Conservation (phyloP, 495 filamentous ascomycete genomes). For the Cenococcum geophilum region DNA sequence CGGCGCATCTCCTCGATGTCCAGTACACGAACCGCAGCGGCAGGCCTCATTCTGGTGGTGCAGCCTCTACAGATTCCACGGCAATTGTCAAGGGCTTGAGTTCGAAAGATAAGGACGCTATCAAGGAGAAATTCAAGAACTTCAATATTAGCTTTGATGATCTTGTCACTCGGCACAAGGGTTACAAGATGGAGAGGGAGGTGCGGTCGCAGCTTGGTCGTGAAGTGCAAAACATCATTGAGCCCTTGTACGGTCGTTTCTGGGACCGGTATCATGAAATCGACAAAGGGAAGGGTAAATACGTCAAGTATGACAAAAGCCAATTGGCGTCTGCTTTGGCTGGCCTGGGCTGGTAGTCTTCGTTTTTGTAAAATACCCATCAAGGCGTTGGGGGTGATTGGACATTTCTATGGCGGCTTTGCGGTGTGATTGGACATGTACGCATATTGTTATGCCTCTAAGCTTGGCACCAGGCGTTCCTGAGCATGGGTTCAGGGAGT, state of each 20-base stretch:
- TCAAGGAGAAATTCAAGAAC: constrained; percentile 89
- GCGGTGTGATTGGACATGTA: constrained; percentile 3
- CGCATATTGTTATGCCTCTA: not conserved
- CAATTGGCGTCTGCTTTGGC: constrained; percentile 35
- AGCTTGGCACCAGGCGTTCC: constrained; percentile 4
- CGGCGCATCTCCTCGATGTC: constrained; percentile 78
- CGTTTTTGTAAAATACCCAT: not conserved
- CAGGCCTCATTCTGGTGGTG: constrained; percentile 62
- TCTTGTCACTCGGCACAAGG: constrained; percentile 72
- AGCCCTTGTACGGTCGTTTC: constrained; percentile 90
- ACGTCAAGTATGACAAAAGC: constrained; percentile 91
- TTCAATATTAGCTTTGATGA: constrained; percentile 94
- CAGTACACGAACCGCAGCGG: constrained; percentile 72
- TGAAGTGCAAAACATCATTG: constrained; percentile 82
- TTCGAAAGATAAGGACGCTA: constrained; percentile 86
- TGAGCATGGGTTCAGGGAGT: not conserved
- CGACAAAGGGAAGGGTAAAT: constrained; percentile 94
- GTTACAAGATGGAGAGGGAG: constrained; percentile 74
- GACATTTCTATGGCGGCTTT: constrained; percentile 6
- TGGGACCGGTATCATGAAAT: constrained; percentile 97
- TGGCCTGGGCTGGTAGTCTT: constrained; percentile 23
- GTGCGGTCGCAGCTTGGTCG: constrained; percentile 69
- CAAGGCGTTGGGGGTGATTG: constrained; percentile 12
- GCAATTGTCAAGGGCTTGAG: constrained; percentile 74
- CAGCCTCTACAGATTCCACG: constrained; percentile 60